These are phyloP conservation scores for Globisporangium cystogenes DNA, from an alignment of 352 stramenopile genomes.

Conservation along the genomic window DNA sequence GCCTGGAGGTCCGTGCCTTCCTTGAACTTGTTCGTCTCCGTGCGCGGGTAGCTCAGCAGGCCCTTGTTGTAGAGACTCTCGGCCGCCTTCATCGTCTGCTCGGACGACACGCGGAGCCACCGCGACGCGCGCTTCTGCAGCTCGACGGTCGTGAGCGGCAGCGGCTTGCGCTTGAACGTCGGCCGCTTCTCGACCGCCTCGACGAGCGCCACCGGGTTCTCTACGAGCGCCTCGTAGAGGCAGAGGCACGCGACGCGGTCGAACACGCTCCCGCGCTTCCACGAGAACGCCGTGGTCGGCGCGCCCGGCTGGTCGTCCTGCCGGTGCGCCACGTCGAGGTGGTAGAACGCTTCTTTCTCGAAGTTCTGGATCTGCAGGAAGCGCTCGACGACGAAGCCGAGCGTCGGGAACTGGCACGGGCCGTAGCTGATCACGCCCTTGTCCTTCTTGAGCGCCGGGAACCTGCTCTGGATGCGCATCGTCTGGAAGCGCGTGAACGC, in stretches of 20 bases:
- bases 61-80: slow-evolving; percentile 98
- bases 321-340: slow-evolving; percentile 87
- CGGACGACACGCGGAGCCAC: slow-evolving; percentile 95
- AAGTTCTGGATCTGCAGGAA: slow-evolving; percentile 96
- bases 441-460: slow-evolving; percentile 65
- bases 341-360: slow-evolving; percentile 95
- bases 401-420: slow-evolving; percentile 99
- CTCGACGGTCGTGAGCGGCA: slow-evolving; percentile 98
- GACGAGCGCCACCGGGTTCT: slow-evolving; percentile 56
- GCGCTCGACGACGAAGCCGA: slow-evolving; percentile 95
- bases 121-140: slow-evolving; percentile 96
- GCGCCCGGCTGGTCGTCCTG: slow-evolving; percentile 37
- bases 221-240: slow-evolving; percentile 87
- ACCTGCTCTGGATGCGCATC: slow-evolving; percentile 85
- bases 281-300: slow-evolving; percentile 91
- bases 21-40: slow-evolving; percentile 99
- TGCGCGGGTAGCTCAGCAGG: slow-evolving; percentile 98
- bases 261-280: slow-evolving; percentile 94
- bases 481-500: slow-evolving; percentile 96
- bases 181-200: slow-evolving; percentile 64
- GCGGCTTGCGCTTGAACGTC: slow-evolving; percentile 93
- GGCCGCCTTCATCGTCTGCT: slow-evolving; percentile 95
- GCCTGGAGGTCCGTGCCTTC: slow-evolving; percentile 86
- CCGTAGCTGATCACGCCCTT: slow-evolving; percentile 96
- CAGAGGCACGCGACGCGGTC: slow-evolving; percentile 91